Conservation (phyloP, 768 basidiomycete species). For the Neoboletus magnificus region DNA sequence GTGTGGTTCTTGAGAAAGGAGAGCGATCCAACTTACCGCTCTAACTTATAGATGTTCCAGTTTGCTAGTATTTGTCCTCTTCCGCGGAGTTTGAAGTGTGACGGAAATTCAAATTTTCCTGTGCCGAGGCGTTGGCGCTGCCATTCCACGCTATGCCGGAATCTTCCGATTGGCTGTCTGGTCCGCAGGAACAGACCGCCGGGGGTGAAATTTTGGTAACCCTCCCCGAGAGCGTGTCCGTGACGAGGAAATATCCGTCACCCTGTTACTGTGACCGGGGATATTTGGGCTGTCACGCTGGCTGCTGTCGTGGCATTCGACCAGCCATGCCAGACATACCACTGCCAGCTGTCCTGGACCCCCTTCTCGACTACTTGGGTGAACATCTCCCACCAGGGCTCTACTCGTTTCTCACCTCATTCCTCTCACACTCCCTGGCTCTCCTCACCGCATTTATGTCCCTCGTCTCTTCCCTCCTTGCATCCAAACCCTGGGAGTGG, state of each 20-base stretch:
- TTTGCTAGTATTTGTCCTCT: constrained; percentile 26
- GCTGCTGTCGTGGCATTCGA: constrained; percentile 20
- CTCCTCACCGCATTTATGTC: constrained; percentile 47
- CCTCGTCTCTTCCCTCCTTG: constrained; percentile 46
- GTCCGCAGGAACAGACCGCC: constrained; percentile 1
- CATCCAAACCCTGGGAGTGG: constrained; percentile 58
- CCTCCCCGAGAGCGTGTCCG: constrained; percentile 3
- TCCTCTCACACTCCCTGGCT: constrained; percentile 52
- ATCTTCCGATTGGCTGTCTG: constrained; percentile 27
- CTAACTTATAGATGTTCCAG: constrained; percentile 29
- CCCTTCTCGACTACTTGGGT: constrained; percentile 51
- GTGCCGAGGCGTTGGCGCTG: constrained; percentile 16
- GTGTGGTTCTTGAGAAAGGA: constrained; percentile 28
- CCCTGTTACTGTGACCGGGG: constrained; percentile 14
- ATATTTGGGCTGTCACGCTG: constrained; percentile 15
- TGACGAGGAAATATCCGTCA: constrained; percentile 14
- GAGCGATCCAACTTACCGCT: constrained; percentile 18
- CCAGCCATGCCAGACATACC: constrained; percentile 30
- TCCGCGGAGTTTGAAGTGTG: constrained; percentile 21
- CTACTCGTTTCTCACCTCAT: constrained; percentile 47
- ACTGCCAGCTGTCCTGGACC: constrained; percentile 51
- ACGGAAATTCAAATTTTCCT: constrained; percentile 17
- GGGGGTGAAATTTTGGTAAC: constrained; percentile 9
- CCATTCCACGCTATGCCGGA: constrained; percentile 12
- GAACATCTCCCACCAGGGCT: constrained; percentile 54